Evolutionary conservation across 768 basidiomycete genomes (phyloP), one percentile per base, ranked within the genome.

Genomic region (Tricholoma bakamatsutake): DNA sequence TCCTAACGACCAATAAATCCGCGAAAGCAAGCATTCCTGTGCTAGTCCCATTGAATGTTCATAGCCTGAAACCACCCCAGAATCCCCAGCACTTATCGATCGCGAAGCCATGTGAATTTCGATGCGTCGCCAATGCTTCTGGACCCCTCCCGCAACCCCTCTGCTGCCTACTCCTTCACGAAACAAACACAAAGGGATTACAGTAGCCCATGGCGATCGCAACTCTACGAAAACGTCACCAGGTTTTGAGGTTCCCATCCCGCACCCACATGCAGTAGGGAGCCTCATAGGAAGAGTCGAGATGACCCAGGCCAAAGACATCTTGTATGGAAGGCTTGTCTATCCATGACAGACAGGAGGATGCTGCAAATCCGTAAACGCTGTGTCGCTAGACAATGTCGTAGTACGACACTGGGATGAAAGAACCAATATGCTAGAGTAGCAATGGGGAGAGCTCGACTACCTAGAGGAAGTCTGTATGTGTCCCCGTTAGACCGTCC

Each of bases 91-190:
- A 54, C 50, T 28, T 45, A 48, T 61, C 57, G 51, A 56, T 69
- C 73, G 72, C 77, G 71, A 65, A 71, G 80, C 81, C 81, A 82
- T 75, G 77, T 64, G 66, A 65, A 64, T 78, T 79, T 80, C 66
- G 73, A 72, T 75, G 79, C 76, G 79, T 69, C 69, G 67, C 70
- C 73, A 69, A 70, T 78, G 73, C 75, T 83, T 82, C 60, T 73
- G 76, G 69, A 69, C 73, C 72, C 72, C 74, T 54, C 62, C 73
- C 62, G 63, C 59, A 55, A 59, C 54, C 48, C 55, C 57, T 37
- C 68, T 45, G 57, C 18, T 45, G 40, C 51, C 30, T 58, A 43
- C 47, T 57, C 47, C 57, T 62, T 51, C 37, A 46, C 40, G 47
- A 49, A 45, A 61, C 43, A 57, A 62, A 61, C 61, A 53, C 55